Evolutionary conservation across 768 basidiomycete species (phyloP).

Genomic region (Lyophyllum shimeji): DNA sequence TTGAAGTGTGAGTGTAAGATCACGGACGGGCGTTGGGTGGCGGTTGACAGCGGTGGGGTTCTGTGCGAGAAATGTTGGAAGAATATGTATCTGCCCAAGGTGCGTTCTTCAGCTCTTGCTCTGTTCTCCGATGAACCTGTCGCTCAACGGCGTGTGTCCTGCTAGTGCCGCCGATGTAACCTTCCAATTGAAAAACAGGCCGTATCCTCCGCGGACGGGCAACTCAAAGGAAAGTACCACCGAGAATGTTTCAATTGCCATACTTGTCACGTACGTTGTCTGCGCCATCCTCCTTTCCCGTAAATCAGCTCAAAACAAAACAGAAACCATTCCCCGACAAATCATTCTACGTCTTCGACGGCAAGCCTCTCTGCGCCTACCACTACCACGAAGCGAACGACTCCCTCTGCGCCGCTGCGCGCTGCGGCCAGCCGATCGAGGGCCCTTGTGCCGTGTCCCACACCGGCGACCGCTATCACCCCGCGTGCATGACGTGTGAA

Average conservation of each 20-base stretch:
- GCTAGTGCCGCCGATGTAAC: constrained; percentile 84
- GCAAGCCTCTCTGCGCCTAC: constrained; percentile 87
- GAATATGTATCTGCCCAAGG: constrained; percentile 93
- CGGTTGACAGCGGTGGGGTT: constrained; percentile 70
- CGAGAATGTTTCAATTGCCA: constrained; percentile 89
- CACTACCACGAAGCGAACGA: constrained; percentile 93
- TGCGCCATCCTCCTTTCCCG: background rate
- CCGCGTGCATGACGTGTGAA: constrained; percentile 87
- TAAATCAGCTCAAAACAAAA: constrained; percentile 2
- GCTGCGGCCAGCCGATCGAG: constrained; percentile 88
- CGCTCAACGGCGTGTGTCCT: constrained; percentile 1
- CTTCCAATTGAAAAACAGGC: constrained; percentile 88
- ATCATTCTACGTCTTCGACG: constrained; percentile 88
- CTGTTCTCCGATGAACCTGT: background rate
- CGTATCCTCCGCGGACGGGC: constrained; percentile 88
- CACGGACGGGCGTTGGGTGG: constrained; percentile 82
- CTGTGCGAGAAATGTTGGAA: constrained; percentile 95
- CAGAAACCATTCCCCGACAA: constrained; percentile 91
- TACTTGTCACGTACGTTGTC: constrained; percentile 64
- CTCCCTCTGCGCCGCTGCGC: constrained; percentile 77
- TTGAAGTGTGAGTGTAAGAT: constrained; percentile 68
- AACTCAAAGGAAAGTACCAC: constrained; percentile 95
- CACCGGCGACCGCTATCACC: constrained; percentile 79
- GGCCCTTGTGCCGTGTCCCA: constrained; percentile 91
- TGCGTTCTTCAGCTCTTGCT: constrained; percentile 24